A percentile compares a stretch with the other conserved stretches of the same genome.
phyloP scores from a whole-genome alignment of 805 yeast species.

The Candida maris region DNA sequence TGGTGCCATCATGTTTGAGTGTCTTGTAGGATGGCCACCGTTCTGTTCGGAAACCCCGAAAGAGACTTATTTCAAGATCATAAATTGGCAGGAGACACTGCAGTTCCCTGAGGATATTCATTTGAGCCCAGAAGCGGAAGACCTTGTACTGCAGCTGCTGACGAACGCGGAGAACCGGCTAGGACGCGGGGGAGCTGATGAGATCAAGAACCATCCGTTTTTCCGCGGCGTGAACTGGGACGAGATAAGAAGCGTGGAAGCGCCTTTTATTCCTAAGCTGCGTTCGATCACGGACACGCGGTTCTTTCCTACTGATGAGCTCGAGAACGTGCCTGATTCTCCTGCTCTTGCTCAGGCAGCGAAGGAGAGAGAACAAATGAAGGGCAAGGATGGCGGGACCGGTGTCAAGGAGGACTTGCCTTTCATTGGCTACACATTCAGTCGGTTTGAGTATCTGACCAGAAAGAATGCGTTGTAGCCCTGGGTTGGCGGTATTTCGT shows the following conservation, averaged over 20 bases:
- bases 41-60: constrained; percentile 93
- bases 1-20: constrained; percentile 96
- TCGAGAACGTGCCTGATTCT: constrained; percentile 90
- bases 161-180: constrained; percentile 76
- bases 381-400: constrained; percentile 39
- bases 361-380: constrained; percentile 54
- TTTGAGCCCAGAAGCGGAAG: constrained; percentile 84
- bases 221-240: constrained; percentile 97
- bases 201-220: constrained; percentile 85
- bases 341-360: constrained; percentile 71
- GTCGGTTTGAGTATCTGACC: constrained; percentile 89
- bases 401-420: constrained; percentile 85
- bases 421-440: constrained; percentile 94
- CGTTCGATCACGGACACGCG: constrained; percentile 92
- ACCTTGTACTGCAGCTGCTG: constrained; percentile 70
- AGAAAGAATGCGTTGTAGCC: constrained; percentile 54
- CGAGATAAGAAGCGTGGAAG: constrained; percentile 79
- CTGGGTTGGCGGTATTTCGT: too few relatives aligned
- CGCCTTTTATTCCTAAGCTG: constrained; percentile 90
- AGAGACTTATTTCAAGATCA: constrained; percentile 86
- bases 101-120: constrained; percentile 91
- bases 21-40: constrained; percentile 96
- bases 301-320: constrained; percentile 96
- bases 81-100: constrained; percentile 86
- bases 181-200: constrained; percentile 92